Conservation (phyloP, 2,329 filamentous ascomycete species). For the Colletotrichum australisinense region DNA sequence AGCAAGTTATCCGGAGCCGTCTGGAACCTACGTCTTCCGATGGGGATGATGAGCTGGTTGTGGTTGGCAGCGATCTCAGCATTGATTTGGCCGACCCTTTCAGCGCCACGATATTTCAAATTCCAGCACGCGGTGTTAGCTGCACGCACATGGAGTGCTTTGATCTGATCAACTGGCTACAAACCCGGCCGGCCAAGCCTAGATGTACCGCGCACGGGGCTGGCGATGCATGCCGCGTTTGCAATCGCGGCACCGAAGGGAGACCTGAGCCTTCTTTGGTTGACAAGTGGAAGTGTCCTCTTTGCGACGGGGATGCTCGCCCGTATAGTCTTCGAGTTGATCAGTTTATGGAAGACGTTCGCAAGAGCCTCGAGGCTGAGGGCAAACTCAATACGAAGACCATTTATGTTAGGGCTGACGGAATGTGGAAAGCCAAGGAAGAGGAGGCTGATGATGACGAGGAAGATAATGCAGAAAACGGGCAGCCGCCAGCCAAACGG, state of each 20-base stretch:
- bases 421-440: slow-evolving; percentile 46
- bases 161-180: slow-evolving; percentile 85
- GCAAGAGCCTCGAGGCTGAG: slow-evolving; percentile 56
- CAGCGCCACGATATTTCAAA: slow-evolving; percentile 70
- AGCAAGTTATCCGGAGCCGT: slow-evolving; percentile 65
- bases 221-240: slow-evolving; percentile 50
- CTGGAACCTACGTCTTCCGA: slow-evolving; percentile 47
- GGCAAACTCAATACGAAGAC: slow-evolving; percentile 41
- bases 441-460: slow-evolving; percentile 45
- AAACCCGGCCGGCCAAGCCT: slow-evolving; percentile 67
- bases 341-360: slow-evolving; percentile 76
- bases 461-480: not conserved
- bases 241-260: slow-evolving; percentile 1
- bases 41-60: slow-evolving; percentile 71
- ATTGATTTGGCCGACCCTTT: slow-evolving; percentile 77
- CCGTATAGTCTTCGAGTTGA: slow-evolving; percentile 79
- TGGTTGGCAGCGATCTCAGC: slow-evolving; percentile 67
- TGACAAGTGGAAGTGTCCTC: slow-evolving; percentile 88
- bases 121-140: slow-evolving; percentile 75
- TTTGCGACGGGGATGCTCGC: slow-evolving; percentile 82
- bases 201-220: slow-evolving; percentile 48
- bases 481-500: slow-evolving; percentile 29
- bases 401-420: slow-evolving; percentile 45
- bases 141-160: slow-evolving; percentile 91
- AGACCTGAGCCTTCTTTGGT: slow-evolving; percentile 62